Evolutionary conservation across 1,284 basidiomycete species (phyloP), one percentile per base, ranked within the genome.

Genomic region (Fistulinella cinereoalba): DNA sequence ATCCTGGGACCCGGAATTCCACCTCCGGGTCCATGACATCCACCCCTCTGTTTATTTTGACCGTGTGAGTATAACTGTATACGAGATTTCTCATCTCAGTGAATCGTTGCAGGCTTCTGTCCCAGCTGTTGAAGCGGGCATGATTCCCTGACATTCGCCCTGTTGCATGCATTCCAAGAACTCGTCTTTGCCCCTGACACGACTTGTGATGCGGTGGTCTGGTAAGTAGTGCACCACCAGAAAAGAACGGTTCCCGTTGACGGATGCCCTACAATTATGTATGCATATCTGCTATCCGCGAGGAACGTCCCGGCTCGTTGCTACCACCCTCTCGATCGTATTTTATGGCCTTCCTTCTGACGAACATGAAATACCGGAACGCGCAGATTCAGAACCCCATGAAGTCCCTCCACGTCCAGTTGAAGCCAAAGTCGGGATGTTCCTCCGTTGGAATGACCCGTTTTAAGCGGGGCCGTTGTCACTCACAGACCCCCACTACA

Each of bases 211-310:
- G 43, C 71, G 75, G 49, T 88, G 85, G 84, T 72, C 74, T 27
- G 78, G 75, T 19, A 75, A 78, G 49, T 79, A 75, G 80, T 88
- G 84, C 59, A 80, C 88, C 51, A 80, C 78, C 18, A 75, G 77
- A 22, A 62, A 65, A 27, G 83, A 87, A 55, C 73, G 71, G 5
- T 86, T 84, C 0, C 80, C 81, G 1, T 70, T 89, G 21, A 80
- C 86, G 75, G 72, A 76, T 38, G 79, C 82, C 1, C 75, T 90
- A 4, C 68, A 71, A n/a, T 54, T 74, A 79, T 76, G 86, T n/a
- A n/a, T n/a, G n/a, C 31, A 66, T 74, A 27, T 68, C 73, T 2
- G 72, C 80, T 0, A 53, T 81, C 4, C 66, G 65, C 36, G 51
- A 54, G 42, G 53, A 56, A 33, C 54, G 37, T 28, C 47, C 54